A percentile compares a stretch with the other conserved stretches of the same genome.
Conservation (phyloP, 768 basidiomycete genomes). For the Pholiota microspora region DNA sequence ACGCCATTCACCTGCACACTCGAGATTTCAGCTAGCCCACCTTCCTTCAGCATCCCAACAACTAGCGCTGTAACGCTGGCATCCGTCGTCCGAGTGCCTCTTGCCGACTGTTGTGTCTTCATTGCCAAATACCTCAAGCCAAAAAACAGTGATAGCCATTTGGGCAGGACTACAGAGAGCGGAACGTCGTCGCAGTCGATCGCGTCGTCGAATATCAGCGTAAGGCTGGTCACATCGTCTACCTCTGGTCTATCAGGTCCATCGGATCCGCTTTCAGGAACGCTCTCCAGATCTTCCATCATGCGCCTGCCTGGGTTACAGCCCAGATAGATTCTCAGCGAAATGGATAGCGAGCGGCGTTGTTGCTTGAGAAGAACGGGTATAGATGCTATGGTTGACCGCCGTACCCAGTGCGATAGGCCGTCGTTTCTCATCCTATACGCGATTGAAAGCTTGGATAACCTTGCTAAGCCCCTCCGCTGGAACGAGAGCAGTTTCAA, state of each 20-base stretch:
- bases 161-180: constrained; percentile 14
- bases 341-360: constrained; percentile 16
- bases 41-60: not conserved
- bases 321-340: constrained; percentile 17
- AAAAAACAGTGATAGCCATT: constrained; percentile 18
- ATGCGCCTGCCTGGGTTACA: constrained; percentile 21
- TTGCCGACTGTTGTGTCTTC: constrained; percentile 6
- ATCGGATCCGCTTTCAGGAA: not conserved
- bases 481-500: constrained; percentile 21
- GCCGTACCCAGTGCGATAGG: constrained; percentile 20
- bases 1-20: constrained; percentile 17
- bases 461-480: constrained; percentile 14
- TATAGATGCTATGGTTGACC: constrained; percentile 15
- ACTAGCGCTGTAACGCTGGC: not conserved
- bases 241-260: constrained; percentile 1
- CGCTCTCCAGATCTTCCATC: constrained; percentile 16
- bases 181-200: constrained; percentile 15
- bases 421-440: constrained; percentile 22
- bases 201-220: constrained; percentile 14
- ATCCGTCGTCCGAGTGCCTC: not conserved
- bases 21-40: constrained; percentile 11
- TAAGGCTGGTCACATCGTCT: constrained; percentile 15
- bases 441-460: constrained; percentile 18
- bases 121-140: constrained; percentile 13
- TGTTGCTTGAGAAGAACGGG: constrained; percentile 17